Base-by-base conservation (phyloP, 805 yeast species). In the Metschnikowia anglica region DNA sequence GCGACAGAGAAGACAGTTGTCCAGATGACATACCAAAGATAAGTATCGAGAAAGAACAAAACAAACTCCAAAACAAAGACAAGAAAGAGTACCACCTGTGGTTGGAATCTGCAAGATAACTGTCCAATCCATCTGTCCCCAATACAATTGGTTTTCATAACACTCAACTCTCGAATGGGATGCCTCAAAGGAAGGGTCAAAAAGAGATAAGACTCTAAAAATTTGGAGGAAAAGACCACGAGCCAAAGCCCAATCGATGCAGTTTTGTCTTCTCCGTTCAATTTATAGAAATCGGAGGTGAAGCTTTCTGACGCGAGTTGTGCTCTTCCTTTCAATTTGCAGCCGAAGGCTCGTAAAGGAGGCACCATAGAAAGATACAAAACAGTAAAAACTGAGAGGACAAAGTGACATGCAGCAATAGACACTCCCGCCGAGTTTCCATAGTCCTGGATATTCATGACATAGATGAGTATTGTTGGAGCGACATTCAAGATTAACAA, bases 161-260 rank as follows among this genome's bases (percentile, higher is more conserved):
- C 63, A 21, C 80, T 74, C 36, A 87, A 66, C 48, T 84, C 91
- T 41, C 90, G 66, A 3, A 86, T 70, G 0, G 95, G 89, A 50
- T 83, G 93, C 44, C 93, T 83, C 49, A 93, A 63, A 6, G 97
- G 86, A 61, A 88, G 73, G 49, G 85, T 81, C 79, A 93, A 76
- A 72, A 90, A 93, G 79, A 74, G 87, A 70, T 93, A 95, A 33
- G 99, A 93, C 74, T 93, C 99, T 37, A 76, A 52, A 51, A 79
- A 82, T 56, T 87, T 87, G 2, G 86, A 80, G 6, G 72, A 49
- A 51, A 85, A 85, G 0, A 87, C 83, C 1, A 79, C 74, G 16
- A 76, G 29, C 89, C 95, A 85, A 44, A 87, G 62, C 0, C 85
- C 82, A 57, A 76, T 73, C 0, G 95, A 86, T 3, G 88, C 77